These are phyloP conservation scores for Paraphaeosphaeria sporulosa DNA, from an alignment of 2,329 filamentous ascomycete species.

Conservation along the genomic window DNA sequence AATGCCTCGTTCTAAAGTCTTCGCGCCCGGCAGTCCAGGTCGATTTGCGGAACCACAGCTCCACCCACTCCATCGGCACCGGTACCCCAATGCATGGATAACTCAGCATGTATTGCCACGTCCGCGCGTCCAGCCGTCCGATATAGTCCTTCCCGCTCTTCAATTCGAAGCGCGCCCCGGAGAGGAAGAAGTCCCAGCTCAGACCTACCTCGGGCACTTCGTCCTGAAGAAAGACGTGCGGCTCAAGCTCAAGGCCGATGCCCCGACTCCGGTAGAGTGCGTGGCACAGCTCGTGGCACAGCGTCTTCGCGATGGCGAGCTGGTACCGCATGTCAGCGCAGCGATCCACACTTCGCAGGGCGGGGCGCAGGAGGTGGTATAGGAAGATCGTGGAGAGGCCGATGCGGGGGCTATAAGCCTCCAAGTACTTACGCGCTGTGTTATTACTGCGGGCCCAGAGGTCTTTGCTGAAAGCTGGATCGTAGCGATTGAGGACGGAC, in stretches of 20 bases:
- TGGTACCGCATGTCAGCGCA: not conserved
- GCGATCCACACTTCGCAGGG: not conserved
- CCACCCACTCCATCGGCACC: not conserved
- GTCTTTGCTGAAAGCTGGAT: not conserved
- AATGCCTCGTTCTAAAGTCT: not conserved
- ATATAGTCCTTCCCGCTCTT: not conserved
- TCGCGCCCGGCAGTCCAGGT: not conserved
- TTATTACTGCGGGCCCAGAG: not conserved
- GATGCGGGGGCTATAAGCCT: not conserved
- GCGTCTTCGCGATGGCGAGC: not conserved
- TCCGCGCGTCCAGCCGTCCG: not conserved
- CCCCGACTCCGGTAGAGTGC: not conserved
- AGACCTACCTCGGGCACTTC: not conserved
- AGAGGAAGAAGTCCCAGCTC: not conserved
- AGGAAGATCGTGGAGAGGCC: not conserved
- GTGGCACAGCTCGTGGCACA: conserved; percentile 3
- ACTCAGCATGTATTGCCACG: not conserved
- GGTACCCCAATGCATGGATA: not conserved
- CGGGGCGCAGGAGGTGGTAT: not conserved
- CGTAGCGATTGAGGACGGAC: no score
- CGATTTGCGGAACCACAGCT: not conserved
- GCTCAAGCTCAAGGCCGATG: not conserved
- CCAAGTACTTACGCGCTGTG: not conserved
- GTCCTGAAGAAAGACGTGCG: not conserved
- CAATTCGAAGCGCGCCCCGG: not conserved